Evolutionary conservation across 306 rosid genomes (phyloP).

Genomic region (Trifolium dubium): DNA sequence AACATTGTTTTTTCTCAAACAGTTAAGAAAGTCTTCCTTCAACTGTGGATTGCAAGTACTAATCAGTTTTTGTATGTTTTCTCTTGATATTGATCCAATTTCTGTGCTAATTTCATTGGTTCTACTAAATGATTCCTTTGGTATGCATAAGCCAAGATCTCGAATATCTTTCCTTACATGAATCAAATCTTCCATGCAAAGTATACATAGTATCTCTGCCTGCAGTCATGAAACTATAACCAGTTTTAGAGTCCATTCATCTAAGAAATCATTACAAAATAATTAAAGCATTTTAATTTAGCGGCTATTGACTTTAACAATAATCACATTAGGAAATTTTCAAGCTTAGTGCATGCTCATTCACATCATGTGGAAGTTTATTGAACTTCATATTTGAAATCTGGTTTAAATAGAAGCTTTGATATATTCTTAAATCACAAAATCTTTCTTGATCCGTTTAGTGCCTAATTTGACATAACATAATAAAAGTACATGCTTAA

Average conservation of each 20-base stretch:
- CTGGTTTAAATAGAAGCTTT: constrained; percentile 6
- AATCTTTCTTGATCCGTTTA: background rate
- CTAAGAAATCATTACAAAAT: background rate
- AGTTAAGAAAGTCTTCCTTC: constrained; percentile 61
- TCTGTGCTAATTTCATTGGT: constrained; percentile 45
- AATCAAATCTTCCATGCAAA: constrained; percentile 67
- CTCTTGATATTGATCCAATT: constrained; percentile 46
- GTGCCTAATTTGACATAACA: background rate
- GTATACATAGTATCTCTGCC: constrained; percentile 69
- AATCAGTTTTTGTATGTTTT: constrained; percentile 52
- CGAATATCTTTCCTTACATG: constrained; percentile 53
- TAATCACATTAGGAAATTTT: constrained; percentile 10
- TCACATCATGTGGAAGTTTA: constrained; percentile 7
- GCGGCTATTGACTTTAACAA: constrained; percentile 9
- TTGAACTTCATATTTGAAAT: constrained; percentile 7
- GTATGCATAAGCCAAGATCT: constrained; percentile 53
- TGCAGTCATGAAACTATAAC: constrained; percentile 54
- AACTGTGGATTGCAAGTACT: constrained; percentile 55
- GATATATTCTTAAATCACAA: constrained; percentile 7
- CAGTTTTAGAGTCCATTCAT: constrained; percentile 42
- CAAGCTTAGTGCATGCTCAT: constrained; percentile 3
- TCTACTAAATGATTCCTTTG: constrained; percentile 44
- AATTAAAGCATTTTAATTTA: constrained; percentile 20
- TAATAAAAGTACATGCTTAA: background rate
- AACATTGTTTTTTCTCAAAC: constrained; percentile 58